Evolutionary conservation across 495 filamentous ascomycete species (phyloP), one percentile per base, ranked within the genome.

Genomic region (Aspergillus wentii): DNA sequence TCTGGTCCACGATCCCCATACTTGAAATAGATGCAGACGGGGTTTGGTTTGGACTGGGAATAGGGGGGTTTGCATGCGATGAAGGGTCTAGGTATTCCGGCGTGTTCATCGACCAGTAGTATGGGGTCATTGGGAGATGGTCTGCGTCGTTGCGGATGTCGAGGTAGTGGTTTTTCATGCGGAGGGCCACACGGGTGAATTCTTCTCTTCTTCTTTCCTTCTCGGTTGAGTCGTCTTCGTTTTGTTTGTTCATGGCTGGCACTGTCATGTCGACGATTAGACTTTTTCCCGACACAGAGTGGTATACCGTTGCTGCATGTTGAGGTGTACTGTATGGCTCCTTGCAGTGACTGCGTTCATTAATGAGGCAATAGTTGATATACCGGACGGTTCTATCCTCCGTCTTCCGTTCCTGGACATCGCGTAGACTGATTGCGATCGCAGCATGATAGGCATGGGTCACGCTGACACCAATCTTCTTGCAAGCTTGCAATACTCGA

Each of bases 1-100:
- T 40, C 0, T 34, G 38, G 26, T 68, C 60, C 8, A 68, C 18
- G 1, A 50, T 17, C 0, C 65, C 66, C 44, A 71, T 42, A 23
- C 64, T 68, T 1, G 66, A 67, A 8, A 71, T 46, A 0, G 61
- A 64, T 1, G 58, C 61, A 0, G 62, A 61, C 1, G 64, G 57
- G 5, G 48, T 40, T 4, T 21, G 11, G 9, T 58, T 57, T 3
- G 50, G 58, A 11, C 22, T 17, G 5, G 64, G 67, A 7, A 67
- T 38, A 1, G 48, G 39, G 1, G 55, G 44, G 2, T 29, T 28
- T n/a, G 33, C 42, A 8, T 38, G n/a, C n/a, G n/a, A n/a, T n/a
- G n/a, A 37, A 21, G 48, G 46, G 7, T 41, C 23, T 0, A 56
- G 56, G 26, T 50, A 53, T 1, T 52, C 26, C 1, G 41, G 42